These are phyloP conservation scores for Cladophialophora chaetospira DNA, from an alignment of 2,329 filamentous ascomycete species.

Conservation along the genomic window DNA sequence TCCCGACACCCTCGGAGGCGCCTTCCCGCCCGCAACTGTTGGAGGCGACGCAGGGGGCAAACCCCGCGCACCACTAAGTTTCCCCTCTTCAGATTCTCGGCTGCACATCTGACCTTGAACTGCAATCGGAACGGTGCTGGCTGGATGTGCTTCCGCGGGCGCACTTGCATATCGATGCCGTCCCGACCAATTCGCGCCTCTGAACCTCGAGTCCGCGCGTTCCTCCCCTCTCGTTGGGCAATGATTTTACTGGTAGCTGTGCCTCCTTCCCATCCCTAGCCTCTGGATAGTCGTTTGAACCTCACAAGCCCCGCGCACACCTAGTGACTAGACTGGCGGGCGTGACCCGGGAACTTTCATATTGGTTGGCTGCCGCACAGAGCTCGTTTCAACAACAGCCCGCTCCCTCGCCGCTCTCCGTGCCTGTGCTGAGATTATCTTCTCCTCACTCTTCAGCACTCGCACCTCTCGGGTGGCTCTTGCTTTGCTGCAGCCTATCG, in stretches of 20 bases:
- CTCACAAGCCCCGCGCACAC: conserved; percentile 2
- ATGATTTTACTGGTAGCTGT: neutral
- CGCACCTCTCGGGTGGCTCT: neutral
- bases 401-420: conserved; percentile 11
- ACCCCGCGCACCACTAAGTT: neutral
- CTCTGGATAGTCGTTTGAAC: neutral
- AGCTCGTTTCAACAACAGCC: neutral
- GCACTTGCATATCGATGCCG: neutral
- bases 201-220: conserved; percentile 1
- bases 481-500: neutral
- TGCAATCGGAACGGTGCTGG: conserved; percentile 2
- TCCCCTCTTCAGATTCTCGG: neutral
- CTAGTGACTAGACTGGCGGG: neutral
- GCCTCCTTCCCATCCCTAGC: neutral
- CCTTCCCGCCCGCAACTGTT: conserved; percentile 1
- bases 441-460: conserved; percentile 2
- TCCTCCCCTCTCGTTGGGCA: neutral
- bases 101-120: neutral
- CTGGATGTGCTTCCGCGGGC: neutral
- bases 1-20: neutral
- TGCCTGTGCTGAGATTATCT: neutral
- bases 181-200: neutral
- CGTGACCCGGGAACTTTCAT: neutral
- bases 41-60: neutral
- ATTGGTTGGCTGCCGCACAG: conserved; percentile 2